Evolutionary conservation across 106 monocot species (phyloP), one percentile per base, ranked within the genome.

Genomic region (Phalaenopsis equestris): DNA sequence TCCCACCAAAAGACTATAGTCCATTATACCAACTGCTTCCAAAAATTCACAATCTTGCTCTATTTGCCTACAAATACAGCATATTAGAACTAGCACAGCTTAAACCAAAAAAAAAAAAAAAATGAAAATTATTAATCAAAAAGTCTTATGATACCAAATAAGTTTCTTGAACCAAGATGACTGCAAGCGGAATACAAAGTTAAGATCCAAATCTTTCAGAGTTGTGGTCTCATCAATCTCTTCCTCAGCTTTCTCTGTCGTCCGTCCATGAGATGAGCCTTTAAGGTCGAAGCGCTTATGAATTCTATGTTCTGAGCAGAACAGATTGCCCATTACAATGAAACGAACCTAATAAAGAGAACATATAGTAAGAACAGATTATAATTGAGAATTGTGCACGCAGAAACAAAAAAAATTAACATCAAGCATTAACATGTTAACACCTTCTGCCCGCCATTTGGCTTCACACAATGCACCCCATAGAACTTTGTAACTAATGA

Each of bases 171-270:
- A 95, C 88, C 84, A 89, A 42, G 56, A 78, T 21, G 79, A 83
- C 55, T 90, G 80, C 65, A 95, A 78, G 55, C 83, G 87, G 83
- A 95, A 95, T 49, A 90, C 86, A 85, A 87, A 95, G 55, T 95
- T 91, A 56, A 95, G 90, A 75, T 95, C 95, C 52, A 95, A 87
- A 80, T 95, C 95, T 75, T 95, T 95, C 6, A 95, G 84, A 6
- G 95, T 95, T 21, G 93, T 95, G n/a, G 89, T 95, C 84, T 95
- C 95, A 83, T 95, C 95, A 81, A 91, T 93, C 81, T 95, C 93
- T 36, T 75, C 86, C 77, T 95, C 89, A 49, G 85, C 70, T 79
- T 87, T 95, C 79, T 93, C 87, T 72, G 88, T 87, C 19, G 93
- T 90, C 45, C 95, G 87, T 24, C 95, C 95, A 82, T 95, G 81